Percentiles rank a stretch among this genome's conserved stretches.
Conservation (phyloP, 192 early-diverging fungal genomes). For the Geranomyces michiganensis region DNA sequence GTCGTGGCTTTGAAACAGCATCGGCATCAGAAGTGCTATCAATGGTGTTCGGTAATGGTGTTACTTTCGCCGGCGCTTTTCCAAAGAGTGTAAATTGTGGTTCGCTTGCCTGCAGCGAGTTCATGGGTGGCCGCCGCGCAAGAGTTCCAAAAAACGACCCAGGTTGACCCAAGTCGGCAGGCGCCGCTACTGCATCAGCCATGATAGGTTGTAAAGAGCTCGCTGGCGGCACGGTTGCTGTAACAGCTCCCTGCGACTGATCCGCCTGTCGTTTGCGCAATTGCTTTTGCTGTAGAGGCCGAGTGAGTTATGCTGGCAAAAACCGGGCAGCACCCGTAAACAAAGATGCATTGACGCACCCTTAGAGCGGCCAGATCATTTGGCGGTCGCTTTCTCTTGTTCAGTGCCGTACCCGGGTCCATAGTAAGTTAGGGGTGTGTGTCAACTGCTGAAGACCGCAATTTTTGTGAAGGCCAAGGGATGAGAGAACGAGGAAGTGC, state of each 20-base stretch:
- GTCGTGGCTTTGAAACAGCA: background rate
- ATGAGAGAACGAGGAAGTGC: too few relatives aligned
- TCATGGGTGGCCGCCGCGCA: background rate
- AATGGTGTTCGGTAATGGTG: background rate
- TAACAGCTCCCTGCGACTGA: too few relatives aligned
- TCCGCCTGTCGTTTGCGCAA: background rate
- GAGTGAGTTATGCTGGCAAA: background rate
- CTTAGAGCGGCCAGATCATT: background rate
- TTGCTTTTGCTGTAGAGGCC: background rate
- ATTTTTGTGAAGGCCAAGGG: too few relatives aligned
- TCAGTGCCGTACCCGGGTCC: background rate
- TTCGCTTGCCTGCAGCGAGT: conserved; percentile 1
- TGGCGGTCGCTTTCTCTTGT: background rate
- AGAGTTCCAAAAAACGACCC: background rate
- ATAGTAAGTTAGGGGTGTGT: too few relatives aligned
- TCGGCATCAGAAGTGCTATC: background rate
- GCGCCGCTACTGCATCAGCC: background rate
- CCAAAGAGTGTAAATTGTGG: background rate
- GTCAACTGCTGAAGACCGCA: too few relatives aligned
- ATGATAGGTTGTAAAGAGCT: background rate
- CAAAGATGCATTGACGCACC: background rate
- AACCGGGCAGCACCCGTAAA: background rate
- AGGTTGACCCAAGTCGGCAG: background rate
- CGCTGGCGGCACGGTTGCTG: background rate
- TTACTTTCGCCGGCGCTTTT: background rate